Conservation (phyloP, 805 yeast genomes). For the Sporopachydermia lactativora region DNA sequence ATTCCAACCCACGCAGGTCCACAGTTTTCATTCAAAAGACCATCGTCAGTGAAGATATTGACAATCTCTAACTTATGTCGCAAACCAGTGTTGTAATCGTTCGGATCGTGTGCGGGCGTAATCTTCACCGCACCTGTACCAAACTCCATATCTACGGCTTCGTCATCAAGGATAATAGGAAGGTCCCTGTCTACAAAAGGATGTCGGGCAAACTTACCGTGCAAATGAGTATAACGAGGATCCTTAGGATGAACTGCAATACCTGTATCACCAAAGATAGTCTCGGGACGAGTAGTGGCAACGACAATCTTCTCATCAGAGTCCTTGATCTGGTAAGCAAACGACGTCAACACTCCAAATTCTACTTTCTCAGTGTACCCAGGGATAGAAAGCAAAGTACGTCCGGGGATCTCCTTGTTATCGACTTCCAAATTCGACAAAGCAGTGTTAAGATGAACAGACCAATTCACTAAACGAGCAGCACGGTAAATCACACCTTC, state of each 20-base stretch:
- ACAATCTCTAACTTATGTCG: conserved; percentile 81
- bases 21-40: conserved; percentile 79
- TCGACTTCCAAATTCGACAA: conserved; percentile 94
- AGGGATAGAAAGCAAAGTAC: conserved; percentile 72
- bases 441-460: conserved; percentile 87
- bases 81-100: conserved; percentile 94
- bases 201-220: conserved; percentile 83
- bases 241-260: conserved; percentile 97
- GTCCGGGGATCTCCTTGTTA: conserved; percentile 76
- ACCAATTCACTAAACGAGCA: conserved; percentile 89
- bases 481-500: conserved; percentile 95
- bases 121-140: conserved; percentile 99
- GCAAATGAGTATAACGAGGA: conserved; percentile 82
- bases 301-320: conserved; percentile 80
- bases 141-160: conserved; percentile 97
- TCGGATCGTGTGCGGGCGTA: conserved; percentile 96
- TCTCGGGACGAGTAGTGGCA: conserved; percentile 98
- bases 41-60: conserved; percentile 87
- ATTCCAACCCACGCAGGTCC: conserved; percentile 79
- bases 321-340: conserved; percentile 78
- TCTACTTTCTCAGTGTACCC: conserved; percentile 83
- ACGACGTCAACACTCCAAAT: conserved; percentile 94
- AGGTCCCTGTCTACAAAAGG: conserved; percentile 77
- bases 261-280: conserved; percentile 95
- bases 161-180: conserved; percentile 81